phyloP scores from a whole-genome alignment of 1,284 basidiomycete species.

The Ceratobasidium sp. region DNA sequence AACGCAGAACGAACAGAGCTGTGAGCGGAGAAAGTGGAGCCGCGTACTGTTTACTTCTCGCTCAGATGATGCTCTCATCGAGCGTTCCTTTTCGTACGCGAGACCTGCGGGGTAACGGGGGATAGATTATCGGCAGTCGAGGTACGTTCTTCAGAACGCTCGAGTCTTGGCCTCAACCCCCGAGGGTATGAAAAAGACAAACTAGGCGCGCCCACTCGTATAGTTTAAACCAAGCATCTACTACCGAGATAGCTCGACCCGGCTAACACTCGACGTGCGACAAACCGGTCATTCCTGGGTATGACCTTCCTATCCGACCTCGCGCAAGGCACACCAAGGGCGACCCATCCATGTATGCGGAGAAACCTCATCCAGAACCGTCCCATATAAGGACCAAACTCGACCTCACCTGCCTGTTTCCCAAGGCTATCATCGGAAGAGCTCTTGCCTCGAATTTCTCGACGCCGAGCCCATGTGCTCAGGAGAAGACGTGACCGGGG shows the following conservation, averaged over 20 bases:
- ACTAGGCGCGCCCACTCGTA: not conserved
- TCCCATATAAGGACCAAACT: not conserved
- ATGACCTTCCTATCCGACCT: not conserved
- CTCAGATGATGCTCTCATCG: no score
- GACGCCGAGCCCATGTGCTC: not conserved
- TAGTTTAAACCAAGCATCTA: not conserved
- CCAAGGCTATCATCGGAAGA: not conserved
- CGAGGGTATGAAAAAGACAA: not conserved
- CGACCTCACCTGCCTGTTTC: not conserved
- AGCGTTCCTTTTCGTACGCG: not conserved
- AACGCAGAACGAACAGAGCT: no score
- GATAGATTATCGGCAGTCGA: not conserved
- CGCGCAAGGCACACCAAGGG: not conserved
- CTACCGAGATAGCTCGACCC: not conserved
- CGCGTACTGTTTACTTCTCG: no score
- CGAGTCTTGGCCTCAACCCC: not conserved
- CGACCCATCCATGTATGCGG: not conserved
- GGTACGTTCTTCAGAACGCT: not conserved
- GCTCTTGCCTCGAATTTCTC: not conserved
- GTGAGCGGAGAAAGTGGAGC: no score
- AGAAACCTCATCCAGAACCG: not conserved
- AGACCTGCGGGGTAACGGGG: not conserved
- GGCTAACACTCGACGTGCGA: not conserved
- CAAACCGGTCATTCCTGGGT: not conserved
- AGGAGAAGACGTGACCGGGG: not conserved